phyloP scores from a whole-genome alignment of 169 alveolate species.

The Plasmodium knowlesi region DNA sequence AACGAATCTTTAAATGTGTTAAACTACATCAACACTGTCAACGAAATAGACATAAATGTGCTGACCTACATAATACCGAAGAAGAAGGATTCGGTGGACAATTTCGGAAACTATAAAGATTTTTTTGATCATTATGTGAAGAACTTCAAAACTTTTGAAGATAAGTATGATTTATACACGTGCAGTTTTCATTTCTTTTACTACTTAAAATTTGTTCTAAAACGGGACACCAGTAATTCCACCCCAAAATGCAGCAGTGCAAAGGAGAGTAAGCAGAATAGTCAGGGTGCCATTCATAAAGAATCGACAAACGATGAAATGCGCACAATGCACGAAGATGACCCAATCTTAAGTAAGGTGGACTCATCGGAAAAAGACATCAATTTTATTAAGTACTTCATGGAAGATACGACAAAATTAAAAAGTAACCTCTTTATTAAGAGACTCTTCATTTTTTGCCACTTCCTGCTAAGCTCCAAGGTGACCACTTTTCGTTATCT shows the following conservation, averaged over 20 bases:
- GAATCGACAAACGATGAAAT: background rate
- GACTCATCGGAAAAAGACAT: constrained; percentile 27
- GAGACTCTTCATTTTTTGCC: constrained; percentile 55
- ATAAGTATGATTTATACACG: constrained; percentile 64
- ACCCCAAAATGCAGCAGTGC: background rate
- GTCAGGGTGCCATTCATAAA: background rate
- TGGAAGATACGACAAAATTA: constrained; percentile 72
- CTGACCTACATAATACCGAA: constrained; percentile 55
- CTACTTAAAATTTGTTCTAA: constrained; percentile 44
- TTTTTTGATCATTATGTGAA: constrained; percentile 57
- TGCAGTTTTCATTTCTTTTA: constrained; percentile 74
- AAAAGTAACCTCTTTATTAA: constrained; percentile 72
- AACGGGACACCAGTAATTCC: background rate
- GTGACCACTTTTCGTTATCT: constrained; percentile 56
- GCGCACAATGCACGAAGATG: background rate
- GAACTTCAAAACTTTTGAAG: constrained; percentile 38
- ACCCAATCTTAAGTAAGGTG: background rate
- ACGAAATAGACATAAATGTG: constrained; percentile 46
- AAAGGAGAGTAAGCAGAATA: background rate
- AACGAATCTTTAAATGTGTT: constrained; percentile 51
- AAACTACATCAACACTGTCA: constrained; percentile 29
- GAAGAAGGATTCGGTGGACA: constrained; percentile 10
- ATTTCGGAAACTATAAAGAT: constrained; percentile 23
- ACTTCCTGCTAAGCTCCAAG: constrained; percentile 60
- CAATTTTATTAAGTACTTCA: constrained; percentile 45